A percentile compares a stretch with the other conserved stretches of the same genome.
These are phyloP conservation scores for Stagonosporopsis cucurbitacearum DNA, from an alignment of 2,329 filamentous ascomycete genomes.

Conservation along the genomic window DNA sequence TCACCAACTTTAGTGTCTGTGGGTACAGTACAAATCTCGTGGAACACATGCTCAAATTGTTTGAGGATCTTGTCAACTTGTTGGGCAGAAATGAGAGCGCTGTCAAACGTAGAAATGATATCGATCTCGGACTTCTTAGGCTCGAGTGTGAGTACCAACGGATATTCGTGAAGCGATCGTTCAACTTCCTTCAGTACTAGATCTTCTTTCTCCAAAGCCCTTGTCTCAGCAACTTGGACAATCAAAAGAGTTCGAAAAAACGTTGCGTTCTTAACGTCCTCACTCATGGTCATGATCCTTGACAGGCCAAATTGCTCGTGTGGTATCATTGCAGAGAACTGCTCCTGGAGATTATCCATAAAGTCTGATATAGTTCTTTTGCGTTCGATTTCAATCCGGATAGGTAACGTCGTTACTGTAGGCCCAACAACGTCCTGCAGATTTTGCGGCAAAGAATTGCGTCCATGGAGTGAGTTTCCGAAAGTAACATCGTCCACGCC, in stretches of 20 bases:
- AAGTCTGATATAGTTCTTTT: background rate
- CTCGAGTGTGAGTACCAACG: conserved; percentile 2
- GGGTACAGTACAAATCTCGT: no score
- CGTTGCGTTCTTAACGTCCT: background rate
- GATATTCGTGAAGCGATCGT: conserved; percentile 5
- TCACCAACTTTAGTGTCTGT: no score
- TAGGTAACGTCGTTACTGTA: background rate
- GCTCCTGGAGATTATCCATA: background rate
- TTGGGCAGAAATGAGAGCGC: no score
- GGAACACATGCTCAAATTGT: no score
- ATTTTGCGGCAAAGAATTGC: background rate
- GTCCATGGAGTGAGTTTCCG: conserved; percentile 1
- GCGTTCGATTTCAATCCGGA: background rate
- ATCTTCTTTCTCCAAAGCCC: background rate
- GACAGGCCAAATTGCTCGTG: conserved; percentile 4
- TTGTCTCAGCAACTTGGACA: background rate
- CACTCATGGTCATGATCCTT: background rate
- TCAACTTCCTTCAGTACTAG: background rate
- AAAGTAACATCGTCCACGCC: conserved; percentile 2
- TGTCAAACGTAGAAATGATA: no score
- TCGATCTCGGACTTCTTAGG: background rate
- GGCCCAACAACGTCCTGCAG: conserved; percentile 1
- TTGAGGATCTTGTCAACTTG: no score
- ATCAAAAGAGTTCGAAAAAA: conserved; percentile 1
- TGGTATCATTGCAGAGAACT: conserved; percentile 3